Evolutionary conservation across 441 rosid species (phyloP), one percentile per base, ranked within the genome.

Genomic region (Pelargonium myrrhifolium): DNA sequence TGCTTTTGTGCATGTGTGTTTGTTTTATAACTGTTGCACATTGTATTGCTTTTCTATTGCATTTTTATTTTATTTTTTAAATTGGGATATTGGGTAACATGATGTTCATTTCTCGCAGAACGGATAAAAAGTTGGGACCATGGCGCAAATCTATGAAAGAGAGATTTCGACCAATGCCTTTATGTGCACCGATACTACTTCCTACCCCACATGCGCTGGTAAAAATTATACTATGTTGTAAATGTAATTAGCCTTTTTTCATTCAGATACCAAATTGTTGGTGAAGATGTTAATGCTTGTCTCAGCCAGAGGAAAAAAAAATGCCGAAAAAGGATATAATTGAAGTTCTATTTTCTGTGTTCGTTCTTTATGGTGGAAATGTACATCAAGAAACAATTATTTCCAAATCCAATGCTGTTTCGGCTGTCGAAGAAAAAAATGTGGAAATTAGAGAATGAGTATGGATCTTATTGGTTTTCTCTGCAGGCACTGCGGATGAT

Each of bases 181-280:
- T 91, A 77, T 85, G 91, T 81, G 86, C 89, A 70, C 99, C 97
- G 51, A 80, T 88, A 72, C 79, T 93, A 35, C 85, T 89, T 74
- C 96, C 99, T 47, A 78, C 89, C 64, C 91, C 99, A 3, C 99
- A 91, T 88, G 97, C 95, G 9, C 77, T 93, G 89, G 99, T 93
- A 86, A 79, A 51, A 21, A 65, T 61, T 61, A 42, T 76, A 42
- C 18, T 15, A 51, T 51, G 21, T 21, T 17, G 17, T 21, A 51
- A 15, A 15, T 51, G 6, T 21, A 51, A 15, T 51, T 51, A 51
- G 20, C 58, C 58, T 17, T 51, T 51, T 17, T 51, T 51, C 22
- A 20, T 15, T 51, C 3, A 51, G 20, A 51, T 51, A 17, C 58
- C 17, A 17, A 51, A 51, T 51, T 51, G 22, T n/a, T 51, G 58